Evolutionary conservation across 306 rosid species (phyloP), one percentile per base, ranked within the genome.

Genomic region (Begonia masoniana): DNA sequence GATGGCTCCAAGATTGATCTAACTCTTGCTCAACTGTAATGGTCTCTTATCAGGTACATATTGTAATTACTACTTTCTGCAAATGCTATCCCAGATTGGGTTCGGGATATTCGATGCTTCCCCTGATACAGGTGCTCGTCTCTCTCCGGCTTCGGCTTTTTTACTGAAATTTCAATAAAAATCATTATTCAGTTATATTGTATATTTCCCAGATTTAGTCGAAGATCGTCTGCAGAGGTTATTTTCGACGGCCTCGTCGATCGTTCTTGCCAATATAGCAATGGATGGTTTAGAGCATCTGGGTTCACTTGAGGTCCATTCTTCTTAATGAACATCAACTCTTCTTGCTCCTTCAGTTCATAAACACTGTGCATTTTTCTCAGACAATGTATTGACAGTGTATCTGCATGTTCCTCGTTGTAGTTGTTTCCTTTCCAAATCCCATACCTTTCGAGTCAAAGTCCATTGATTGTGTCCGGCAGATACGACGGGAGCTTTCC

Each of bases 61-160:
- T 70, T 91, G 97, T 64, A 85, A 91, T 63, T 94, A 81, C 64
- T 83, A 81, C 81, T 91, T 91, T 80, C 81, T 91, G 73, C 94
- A 81, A 83, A 78, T 75, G 82, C 76, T 91, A 55, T 87, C 97
- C 13, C 78, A 85, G 61, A 70, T 85, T 47, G 92, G 92, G 56
- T 76, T 71, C 75, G 94, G 97, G 10, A 74, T 71, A 57, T 63
- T 62, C 73, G 94, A 81, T 64, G 85, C 82, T 10, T 80, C 79
- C 52, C 69, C 63, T 73, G 88, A 91, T 71, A 62, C 71, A 73
- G 96, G 97, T 86, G 55, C 41, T 70, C 15, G 42, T 52, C 65
- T 62, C 56, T 53, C 14, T 43, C 31, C 14, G 51, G 35, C 41
- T 58, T 57, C 47, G 12, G 53, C 39, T 6, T 5, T 39, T 0